Conservation (phyloP, 441 rosid genomes). For the Gossypium lobatum region DNA sequence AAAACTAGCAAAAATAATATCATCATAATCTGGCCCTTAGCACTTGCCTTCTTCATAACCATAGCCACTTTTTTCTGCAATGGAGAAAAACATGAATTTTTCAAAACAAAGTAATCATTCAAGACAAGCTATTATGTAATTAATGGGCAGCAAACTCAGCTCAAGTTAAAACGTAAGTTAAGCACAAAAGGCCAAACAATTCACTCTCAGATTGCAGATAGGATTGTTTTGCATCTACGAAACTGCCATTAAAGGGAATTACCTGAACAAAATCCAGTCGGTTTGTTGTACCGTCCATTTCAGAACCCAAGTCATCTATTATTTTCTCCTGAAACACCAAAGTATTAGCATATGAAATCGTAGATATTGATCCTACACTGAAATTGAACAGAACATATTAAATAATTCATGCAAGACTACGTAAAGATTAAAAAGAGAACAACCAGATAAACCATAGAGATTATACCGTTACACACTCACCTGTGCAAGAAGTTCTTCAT, state of each 20-base stretch:
- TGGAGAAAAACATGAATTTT: background rate
- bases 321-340: constrained; percentile 66
- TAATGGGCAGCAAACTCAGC: background rate
- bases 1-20: constrained; percentile 66
- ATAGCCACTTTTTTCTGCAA: constrained; percentile 91
- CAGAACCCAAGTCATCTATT: constrained; percentile 65
- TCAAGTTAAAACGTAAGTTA: background rate
- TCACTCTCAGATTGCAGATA: background rate
- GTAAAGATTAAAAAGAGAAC: background rate
- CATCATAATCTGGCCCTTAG: constrained; percentile 94
- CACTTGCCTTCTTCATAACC: constrained; percentile 96
- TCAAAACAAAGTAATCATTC: background rate
- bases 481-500: constrained; percentile 87
- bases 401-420: background rate
- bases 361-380: background rate
- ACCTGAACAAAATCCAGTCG: constrained; percentile 99
- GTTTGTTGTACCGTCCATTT: constrained; percentile 90
- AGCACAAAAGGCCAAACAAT: background rate
- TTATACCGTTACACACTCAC: constrained; percentile 26
- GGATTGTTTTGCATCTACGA: background rate
- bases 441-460: background rate
- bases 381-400: background rate
- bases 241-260: constrained; percentile 12
- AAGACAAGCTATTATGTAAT: background rate
- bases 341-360: constrained; percentile 11